A percentile compares a stretch with the other conserved stretches of the same genome.
Conservation (phyloP, 345 rosid genomes). For the Lepidium africanum region DNA sequence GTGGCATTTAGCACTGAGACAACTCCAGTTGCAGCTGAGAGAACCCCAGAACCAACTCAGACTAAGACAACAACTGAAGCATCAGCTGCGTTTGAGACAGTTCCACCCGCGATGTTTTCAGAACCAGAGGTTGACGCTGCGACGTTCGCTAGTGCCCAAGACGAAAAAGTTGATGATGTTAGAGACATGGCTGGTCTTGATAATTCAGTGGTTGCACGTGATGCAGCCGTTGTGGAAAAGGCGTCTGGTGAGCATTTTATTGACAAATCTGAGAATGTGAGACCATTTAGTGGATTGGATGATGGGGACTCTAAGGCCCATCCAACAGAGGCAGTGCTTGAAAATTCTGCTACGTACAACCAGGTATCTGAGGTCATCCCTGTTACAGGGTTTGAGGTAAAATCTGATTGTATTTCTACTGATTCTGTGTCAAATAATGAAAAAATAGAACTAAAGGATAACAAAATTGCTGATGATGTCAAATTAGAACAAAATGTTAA, state of each 20-base stretch:
- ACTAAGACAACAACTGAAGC: not conserved
- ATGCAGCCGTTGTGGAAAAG: constrained; percentile 19
- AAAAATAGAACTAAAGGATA: constrained; percentile 95
- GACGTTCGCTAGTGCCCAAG: not conserved
- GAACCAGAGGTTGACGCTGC: not conserved
- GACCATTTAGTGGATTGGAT: constrained; percentile 30
- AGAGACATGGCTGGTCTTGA: constrained; percentile 39
- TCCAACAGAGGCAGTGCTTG: constrained; percentile 41
- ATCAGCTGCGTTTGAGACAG: not conserved
- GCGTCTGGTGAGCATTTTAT: constrained; percentile 24
- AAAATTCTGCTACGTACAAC: constrained; percentile 52
- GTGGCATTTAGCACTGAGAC: constrained; percentile 11
- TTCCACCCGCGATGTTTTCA: not conserved
- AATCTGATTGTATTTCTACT: constrained; percentile 97
- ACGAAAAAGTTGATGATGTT: constrained; percentile 34
- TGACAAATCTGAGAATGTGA: constrained; percentile 30
- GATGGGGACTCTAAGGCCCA: constrained; percentile 34
- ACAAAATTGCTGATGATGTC: constrained; percentile 90
- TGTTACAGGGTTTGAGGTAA: constrained; percentile 90
- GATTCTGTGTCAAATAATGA: constrained; percentile 97
- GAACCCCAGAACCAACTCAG: constrained; percentile 1
- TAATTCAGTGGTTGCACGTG: constrained; percentile 25
- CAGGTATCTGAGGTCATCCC: constrained; percentile 99
- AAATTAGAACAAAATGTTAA: constrained; percentile 88
- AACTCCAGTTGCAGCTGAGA: constrained; percentile 23